These are phyloP conservation scores for Calamus simplicifolius DNA, from an alignment of 176 grass and related monocot genomes.

Conservation along the genomic window DNA sequence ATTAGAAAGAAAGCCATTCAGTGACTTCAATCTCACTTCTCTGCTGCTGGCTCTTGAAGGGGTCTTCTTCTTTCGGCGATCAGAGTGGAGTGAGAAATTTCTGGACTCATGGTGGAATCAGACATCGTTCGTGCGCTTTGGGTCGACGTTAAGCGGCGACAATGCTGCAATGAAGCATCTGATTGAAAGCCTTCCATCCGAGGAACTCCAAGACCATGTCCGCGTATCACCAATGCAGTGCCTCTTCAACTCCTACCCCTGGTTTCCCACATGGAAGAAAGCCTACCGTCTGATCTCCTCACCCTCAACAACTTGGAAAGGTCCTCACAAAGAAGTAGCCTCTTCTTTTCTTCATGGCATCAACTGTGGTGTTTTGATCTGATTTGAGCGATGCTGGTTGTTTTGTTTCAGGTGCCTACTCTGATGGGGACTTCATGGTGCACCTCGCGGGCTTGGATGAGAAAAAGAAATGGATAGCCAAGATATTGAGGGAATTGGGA, in stretches of 20 bases:
- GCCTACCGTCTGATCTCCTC: conserved; percentile 39
- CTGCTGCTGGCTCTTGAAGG: conserved; percentile 19
- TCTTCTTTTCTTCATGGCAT: too few relatives aligned
- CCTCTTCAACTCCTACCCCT: conserved; percentile 93
- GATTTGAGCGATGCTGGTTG: not conserved
- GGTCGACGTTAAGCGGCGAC: conserved; percentile 73
- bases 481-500: conserved; percentile 34
- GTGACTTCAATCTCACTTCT: too few relatives aligned
- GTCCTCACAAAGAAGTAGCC: conserved; percentile 10
- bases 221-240: conserved; percentile 65
- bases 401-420: conserved; percentile 58
- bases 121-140: conserved; percentile 71
- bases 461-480: conserved; percentile 55
- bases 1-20: too few relatives aligned
- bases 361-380: too few relatives aligned
- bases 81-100: conserved; percentile 61
- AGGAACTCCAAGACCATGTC: conserved; percentile 50
- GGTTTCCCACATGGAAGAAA: conserved; percentile 45
- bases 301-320: conserved; percentile 57
- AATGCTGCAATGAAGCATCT: conserved; percentile 66
- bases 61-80: conserved; percentile 67
- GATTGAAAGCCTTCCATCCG: conserved; percentile 31
- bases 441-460: conserved; percentile 84
- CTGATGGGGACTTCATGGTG: conserved; percentile 83
- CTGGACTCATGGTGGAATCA: conserved; percentile 82